phyloP scores from a whole-genome alignment of 495 filamentous ascomycete species.

The Penicillium manginii region DNA sequence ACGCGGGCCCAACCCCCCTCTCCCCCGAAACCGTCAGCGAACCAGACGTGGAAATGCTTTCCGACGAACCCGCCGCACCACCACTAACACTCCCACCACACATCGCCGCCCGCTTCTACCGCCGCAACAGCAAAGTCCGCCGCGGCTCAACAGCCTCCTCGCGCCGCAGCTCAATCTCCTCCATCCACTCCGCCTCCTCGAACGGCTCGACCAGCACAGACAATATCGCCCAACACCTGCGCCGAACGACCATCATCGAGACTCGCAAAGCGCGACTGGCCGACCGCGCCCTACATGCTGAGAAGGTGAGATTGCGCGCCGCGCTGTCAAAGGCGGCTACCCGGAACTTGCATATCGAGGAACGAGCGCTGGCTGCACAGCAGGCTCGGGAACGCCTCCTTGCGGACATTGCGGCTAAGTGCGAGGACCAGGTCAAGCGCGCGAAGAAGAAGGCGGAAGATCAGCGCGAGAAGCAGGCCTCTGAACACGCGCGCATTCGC shows the following conservation, averaged over 20 bases:
- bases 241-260: conserved; percentile 89
- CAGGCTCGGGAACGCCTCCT: conserved; percentile 88
- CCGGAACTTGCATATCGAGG: conserved; percentile 68
- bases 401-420: conserved; percentile 90
- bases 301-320: conserved; percentile 91
- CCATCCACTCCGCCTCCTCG: conserved; percentile 66
- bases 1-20: conserved; percentile 38
- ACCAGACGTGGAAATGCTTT: conserved; percentile 51
- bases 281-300: conserved; percentile 90
- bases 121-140: conserved; percentile 67
- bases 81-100: conserved; percentile 72
- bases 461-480: conserved; percentile 86
- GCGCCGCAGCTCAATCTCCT: conserved; percentile 87
- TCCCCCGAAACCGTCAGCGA: conserved; percentile 32
- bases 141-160: conserved; percentile 86
- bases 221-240: conserved; percentile 86
- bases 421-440: conserved; percentile 91
- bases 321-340: conserved; percentile 81
- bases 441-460: conserved; percentile 93
- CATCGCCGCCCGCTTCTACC: conserved; percentile 85
- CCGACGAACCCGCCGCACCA: conserved; percentile 44
- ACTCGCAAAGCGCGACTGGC: conserved; percentile 90
- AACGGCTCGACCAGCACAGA: conserved; percentile 75
- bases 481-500: conserved; percentile 74
- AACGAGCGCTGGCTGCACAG: conserved; percentile 85